phyloP scores from a whole-genome alignment of 306 rosid species.

The Sphenostylis stenocarpa region DNA sequence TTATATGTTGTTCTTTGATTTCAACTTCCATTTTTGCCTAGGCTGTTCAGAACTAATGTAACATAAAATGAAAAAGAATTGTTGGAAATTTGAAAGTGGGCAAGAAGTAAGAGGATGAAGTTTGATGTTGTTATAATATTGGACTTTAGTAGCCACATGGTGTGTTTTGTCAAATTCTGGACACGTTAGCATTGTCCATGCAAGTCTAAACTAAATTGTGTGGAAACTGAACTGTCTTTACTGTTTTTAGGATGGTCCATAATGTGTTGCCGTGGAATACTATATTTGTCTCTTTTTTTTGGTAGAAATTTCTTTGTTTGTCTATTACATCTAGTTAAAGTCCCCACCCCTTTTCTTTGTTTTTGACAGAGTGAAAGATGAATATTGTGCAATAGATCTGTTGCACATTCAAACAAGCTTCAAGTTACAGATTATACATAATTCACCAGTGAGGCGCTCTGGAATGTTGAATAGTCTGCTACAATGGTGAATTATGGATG shows the following conservation, averaged over 20 bases:
- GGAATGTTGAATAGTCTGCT: neutral
- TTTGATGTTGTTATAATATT: neutral
- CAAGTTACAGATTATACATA: neutral
- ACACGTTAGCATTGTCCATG: neutral
- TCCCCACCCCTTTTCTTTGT: neutral
- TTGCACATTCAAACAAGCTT: neutral
- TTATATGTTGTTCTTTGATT: constrained; percentile 1
- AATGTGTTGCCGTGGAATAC: neutral
- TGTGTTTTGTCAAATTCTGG: neutral
- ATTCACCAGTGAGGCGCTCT: constrained; percentile 6
- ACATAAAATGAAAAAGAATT: constrained; percentile 3
- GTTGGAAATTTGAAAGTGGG: constrained; percentile 8
- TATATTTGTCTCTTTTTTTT: neutral
- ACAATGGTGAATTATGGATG: neutral
- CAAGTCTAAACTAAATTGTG: neutral
- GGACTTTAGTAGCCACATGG: neutral
- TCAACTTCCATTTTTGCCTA: neutral
- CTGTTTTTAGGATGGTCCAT: constrained; percentile 4
- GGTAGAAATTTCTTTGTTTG: neutral
- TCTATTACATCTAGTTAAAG: neutral
- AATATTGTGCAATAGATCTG: neutral
- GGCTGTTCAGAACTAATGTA: constrained; percentile 13
- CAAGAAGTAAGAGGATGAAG: constrained; percentile 1
- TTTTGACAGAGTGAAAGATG: neutral
- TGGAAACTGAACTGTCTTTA: constrained; percentile 1